Percentiles rank a stretch among this genome's conserved stretches.
phyloP scores from a whole-genome alignment of 768 basidiomycete genomes.

The Boletus subparvulus region DNA sequence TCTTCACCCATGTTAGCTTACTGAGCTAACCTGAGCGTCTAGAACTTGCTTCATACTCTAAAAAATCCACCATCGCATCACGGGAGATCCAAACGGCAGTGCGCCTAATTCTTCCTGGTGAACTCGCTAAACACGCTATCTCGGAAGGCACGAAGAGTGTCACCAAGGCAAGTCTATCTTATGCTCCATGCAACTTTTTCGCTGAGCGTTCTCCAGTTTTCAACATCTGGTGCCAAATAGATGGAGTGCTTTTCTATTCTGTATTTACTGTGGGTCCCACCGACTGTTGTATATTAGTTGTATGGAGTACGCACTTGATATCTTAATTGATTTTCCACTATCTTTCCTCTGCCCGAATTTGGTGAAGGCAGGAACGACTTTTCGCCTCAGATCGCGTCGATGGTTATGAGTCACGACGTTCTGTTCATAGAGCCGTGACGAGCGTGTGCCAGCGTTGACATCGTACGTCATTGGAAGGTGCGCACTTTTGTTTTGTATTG shows the following conservation, averaged over 20 bases:
- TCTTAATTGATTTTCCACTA: conserved; percentile 23
- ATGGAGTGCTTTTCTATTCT: conserved; percentile 8
- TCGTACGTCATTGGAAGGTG: no score
- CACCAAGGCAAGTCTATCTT: conserved; percentile 45
- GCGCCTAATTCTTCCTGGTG: conserved; percentile 93
- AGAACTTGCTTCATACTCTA: conserved; percentile 97
- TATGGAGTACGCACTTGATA: conserved; percentile 26
- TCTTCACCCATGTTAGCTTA: background rate
- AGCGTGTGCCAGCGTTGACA: no score
- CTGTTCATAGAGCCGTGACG: no score
- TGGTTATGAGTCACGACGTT: no score
- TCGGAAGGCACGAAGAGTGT: conserved; percentile 87
- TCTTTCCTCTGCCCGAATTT: background rate
- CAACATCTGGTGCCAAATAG: conserved; percentile 46
- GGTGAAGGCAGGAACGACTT: background rate
- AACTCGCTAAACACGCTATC: conserved; percentile 98
- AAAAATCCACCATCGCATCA: conserved; percentile 98
- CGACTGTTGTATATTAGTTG: conserved; percentile 35
- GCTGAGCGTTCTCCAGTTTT: conserved; percentile 35
- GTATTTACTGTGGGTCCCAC: conserved; percentile 15
- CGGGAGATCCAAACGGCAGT: conserved; percentile 98
- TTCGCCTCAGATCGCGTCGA: no score
- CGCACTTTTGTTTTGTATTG: no score
- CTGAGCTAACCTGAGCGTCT: background rate
- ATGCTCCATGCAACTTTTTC: background rate